Conservation (phyloP, 2,329 filamentous ascomycete genomes). For the Aciculosporium take region DNA sequence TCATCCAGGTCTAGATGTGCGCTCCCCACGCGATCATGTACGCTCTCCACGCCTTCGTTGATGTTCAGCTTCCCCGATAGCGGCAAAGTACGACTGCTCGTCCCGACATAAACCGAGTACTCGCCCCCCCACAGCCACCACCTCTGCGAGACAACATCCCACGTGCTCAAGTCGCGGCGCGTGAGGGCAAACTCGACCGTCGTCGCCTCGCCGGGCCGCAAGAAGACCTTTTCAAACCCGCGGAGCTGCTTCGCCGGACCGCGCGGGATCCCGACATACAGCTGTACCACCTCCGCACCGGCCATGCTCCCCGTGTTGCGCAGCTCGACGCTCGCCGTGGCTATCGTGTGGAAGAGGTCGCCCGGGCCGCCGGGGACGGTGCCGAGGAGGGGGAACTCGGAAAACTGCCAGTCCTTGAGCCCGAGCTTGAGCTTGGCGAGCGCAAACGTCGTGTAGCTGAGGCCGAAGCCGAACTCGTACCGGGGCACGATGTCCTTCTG, state of each 20-base stretch:
- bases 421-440: constrained; percentile 28
- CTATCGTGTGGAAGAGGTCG: constrained; percentile 34
- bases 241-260: constrained; percentile 45
- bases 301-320: constrained; percentile 26
- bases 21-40: too few species aligned
- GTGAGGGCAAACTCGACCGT: constrained; percentile 39
- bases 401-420: constrained; percentile 12
- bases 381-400: constrained; percentile 24
- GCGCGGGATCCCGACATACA: constrained; percentile 32
- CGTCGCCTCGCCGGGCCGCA: constrained; percentile 30
- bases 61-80: constrained; percentile 25
- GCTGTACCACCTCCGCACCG: constrained; percentile 33
- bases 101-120: constrained; percentile 31
- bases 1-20: too few species aligned
- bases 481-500: constrained; percentile 31
- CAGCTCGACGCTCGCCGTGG: constrained; percentile 23
- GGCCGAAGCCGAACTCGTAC: constrained; percentile 42
- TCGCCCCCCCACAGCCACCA: constrained; percentile 39
- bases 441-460: constrained; percentile 40
- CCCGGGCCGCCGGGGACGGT: constrained; percentile 29
- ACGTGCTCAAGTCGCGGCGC: constrained; percentile 50
- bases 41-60: not conserved
- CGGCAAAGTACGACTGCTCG: constrained; percentile 31
- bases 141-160: constrained; percentile 46
- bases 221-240: constrained; percentile 47